phyloP scores from a whole-genome alignment of 176 grass and related monocot species.

The Leersia perrieri region DNA sequence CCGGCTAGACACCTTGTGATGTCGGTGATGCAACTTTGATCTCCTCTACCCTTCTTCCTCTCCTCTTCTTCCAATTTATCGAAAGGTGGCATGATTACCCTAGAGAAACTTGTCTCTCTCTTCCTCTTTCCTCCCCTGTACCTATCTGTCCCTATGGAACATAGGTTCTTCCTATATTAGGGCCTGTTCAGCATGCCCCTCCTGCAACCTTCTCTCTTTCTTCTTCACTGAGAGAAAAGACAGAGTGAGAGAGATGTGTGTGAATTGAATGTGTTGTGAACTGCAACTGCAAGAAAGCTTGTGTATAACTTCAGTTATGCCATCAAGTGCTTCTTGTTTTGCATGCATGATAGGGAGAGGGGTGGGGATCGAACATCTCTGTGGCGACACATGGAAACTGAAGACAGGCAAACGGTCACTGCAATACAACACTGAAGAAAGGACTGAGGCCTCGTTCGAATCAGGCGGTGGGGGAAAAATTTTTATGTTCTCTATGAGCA shows the following conservation, averaged over 20 bases:
- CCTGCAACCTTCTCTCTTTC: neutral
- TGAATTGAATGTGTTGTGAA: constrained; percentile 22
- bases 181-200: constrained; percentile 1
- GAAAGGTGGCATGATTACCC: constrained; percentile 40
- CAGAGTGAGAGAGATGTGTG: neutral
- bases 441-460: no score
- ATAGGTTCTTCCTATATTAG: constrained; percentile 42
- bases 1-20: constrained; percentile 16
- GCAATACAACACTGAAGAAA: neutral
- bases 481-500: no score
- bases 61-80: neutral
- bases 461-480: no score
- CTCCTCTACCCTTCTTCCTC: neutral
- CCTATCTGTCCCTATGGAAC: constrained; percentile 24
- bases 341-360: constrained; percentile 32
- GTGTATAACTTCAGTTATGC: constrained; percentile 40
- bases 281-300: constrained; percentile 17
- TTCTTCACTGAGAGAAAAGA: neutral
- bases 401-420: constrained; percentile 23
- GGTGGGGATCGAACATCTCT: constrained; percentile 19
- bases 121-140: neutral
- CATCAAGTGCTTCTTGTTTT: constrained; percentile 50
- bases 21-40: constrained; percentile 26
- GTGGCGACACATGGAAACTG: constrained; percentile 21
- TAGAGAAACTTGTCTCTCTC: constrained; percentile 22